Evolutionary conservation across 306 rosid species (phyloP), one percentile per base, ranked within the genome.

Genomic region (Trichosanthes cucumerina): DNA sequence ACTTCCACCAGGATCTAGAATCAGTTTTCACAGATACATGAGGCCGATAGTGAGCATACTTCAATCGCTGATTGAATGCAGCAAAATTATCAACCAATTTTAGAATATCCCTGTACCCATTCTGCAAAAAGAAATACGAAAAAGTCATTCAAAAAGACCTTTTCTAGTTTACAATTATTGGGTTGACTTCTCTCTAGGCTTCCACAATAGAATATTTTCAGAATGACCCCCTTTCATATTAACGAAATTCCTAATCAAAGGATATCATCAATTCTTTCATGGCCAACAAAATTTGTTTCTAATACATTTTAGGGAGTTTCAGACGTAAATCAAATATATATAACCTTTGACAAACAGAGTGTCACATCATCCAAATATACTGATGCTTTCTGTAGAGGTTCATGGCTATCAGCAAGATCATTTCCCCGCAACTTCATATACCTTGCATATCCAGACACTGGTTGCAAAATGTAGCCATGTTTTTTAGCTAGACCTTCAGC

Each of bases 291-390:
- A 75, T 59, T 31, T 80, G 57, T 58, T 70, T 76, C 65, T 50
- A 65, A 62, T 33, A 70, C 7, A 72, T 9, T 44, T 71, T 7
- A 26, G 34, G 18, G 12, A 47, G 77, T 72, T 68, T 16, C 77
- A 6, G 11, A 70, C 8, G 12, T 41, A 44, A 13, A 64, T 64
- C n/a, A n/a, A n/a, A 3, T 47, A 69, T 47, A 15, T 80, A 75
- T 79, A 59, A 95, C 99, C 99, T 95, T 91, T 38, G 92, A 86
- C 83, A 95, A 88, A 87, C 97, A 86, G 21, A 95, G 86, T 75
- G 97, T 95, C 84, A 95, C 97, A 78, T 95, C 97, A 84, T 95
- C 97, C 89, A 95, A 86, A 88, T 91, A 87, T 80, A 95, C 93
- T 80, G 87, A 88, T 77, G 97, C 97, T 82, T 88, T 91, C 64